Base-by-base conservation (phyloP, 768 basidiomycete genomes). In the Suillus decipiens region DNA sequence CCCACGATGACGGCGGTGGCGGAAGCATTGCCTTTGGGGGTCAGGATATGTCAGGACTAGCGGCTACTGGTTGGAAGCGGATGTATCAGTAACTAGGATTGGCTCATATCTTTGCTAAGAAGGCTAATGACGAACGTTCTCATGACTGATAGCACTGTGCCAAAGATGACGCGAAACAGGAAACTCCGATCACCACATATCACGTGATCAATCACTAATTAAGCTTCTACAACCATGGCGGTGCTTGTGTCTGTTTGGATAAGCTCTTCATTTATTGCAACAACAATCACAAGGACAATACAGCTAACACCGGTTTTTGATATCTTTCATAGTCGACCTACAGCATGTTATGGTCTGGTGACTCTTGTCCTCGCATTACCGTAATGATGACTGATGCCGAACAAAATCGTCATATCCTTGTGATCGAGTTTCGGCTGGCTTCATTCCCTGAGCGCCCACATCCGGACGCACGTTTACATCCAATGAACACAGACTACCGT, bases 91-190 rank as follows among this genome's bases (percentile, higher is more conserved):
- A 15, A 15, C 54, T 55, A 22, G 11, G 22, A 24, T 55, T 24
- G 15, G 54, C 34, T 22, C 31, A 12, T 31, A 48, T 34, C 41
- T 36, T 34, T 28, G 28, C 41, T 22, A 45, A 45, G 43, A 45
- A 22, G n/a, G 43, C 22, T 33, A 63, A 69, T 67, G 66, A 60
- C 62, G 36, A 58, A 48, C 64, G 66, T 67, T 71, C 68, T 47
- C 57, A 58, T 36, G 22, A 47, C 22, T 12, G 19, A 60, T 50
- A 58, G 73, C 70, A 65, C 70, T 70, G 67, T 64, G 73, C 66
- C 61, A 14, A 53, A 59, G 50, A 63, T 15, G 45, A 57, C 45
- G 61, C 60, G 34, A 51, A 67, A 61, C 28, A 65, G 68, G 62
- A 51, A 75, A 63, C 56, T 41, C 56, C 22, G 56, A 57, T 57